Percentiles rank a stretch among this genome's conserved stretches.
These are phyloP conservation scores for Hypoxylon sp. DNA, from an alignment of 2,329 filamentous ascomycete genomes.

Conservation along the genomic window DNA sequence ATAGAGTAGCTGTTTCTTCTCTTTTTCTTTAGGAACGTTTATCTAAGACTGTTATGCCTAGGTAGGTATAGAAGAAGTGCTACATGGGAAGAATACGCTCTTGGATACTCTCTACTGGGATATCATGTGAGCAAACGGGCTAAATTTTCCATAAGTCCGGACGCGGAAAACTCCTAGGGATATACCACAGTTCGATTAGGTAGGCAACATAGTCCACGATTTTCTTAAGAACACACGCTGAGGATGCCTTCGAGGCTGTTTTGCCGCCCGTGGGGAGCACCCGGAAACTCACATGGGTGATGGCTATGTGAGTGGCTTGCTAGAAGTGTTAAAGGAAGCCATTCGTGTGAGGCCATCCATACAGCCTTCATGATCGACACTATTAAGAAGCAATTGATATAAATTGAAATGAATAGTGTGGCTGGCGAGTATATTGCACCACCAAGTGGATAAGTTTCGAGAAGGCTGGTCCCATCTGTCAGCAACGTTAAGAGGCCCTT, in stretches of 20 bases:
- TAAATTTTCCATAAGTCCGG: conserved; percentile 22
- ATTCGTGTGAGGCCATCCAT: background rate
- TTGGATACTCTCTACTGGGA: conserved; percentile 18
- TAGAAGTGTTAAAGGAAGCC: conserved; percentile 5
- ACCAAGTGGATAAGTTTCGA: conserved; percentile 12
- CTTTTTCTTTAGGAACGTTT: conserved; percentile 5
- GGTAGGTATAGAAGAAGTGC: conserved; percentile 3
- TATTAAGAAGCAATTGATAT: conserved; percentile 1
- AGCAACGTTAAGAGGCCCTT: conserved; percentile 3
- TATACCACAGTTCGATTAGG: conserved; percentile 21
- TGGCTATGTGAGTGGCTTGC: conserved; percentile 14
- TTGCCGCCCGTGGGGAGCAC: conserved; percentile 25
- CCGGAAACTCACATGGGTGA: conserved; percentile 26
- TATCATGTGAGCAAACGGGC: conserved; percentile 7
- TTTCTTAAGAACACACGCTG: background rate
- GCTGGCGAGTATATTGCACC: conserved; percentile 12
- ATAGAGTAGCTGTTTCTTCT: background rate
- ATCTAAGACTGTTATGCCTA: conserved; percentile 6
- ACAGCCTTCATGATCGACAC: conserved; percentile 13
- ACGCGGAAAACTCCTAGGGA: conserved; percentile 15
- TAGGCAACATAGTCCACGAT: background rate
- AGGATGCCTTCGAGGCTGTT: conserved; percentile 11
- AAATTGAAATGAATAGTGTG: conserved; percentile 13
- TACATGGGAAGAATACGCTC: conserved; percentile 7
- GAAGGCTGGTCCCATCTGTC: conserved; percentile 12